phyloP scores from a whole-genome alignment of 2,329 filamentous ascomycete genomes.

The Ceratocystis albifundus region DNA sequence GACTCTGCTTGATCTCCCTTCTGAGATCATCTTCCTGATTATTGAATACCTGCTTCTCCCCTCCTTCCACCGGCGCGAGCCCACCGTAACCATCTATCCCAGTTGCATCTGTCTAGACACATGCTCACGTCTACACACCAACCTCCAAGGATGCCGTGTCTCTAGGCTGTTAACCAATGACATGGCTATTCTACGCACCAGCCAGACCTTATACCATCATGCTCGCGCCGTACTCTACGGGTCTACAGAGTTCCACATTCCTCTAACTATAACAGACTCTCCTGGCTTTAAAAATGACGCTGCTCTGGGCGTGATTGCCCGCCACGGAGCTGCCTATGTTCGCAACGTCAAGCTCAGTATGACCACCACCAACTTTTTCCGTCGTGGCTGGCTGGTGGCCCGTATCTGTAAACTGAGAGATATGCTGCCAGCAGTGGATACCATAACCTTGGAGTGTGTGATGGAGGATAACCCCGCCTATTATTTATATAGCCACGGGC shows the following conservation, averaged over 20 bases:
- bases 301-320: conserved; percentile 1
- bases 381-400: background rate
- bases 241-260: conserved; percentile 39
- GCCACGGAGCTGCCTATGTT: background rate
- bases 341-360: conserved; percentile 18
- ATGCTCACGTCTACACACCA: conserved; percentile 28
- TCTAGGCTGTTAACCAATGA: conserved; percentile 10
- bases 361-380: background rate
- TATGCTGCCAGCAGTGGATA: background rate
- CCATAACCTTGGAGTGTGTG: background rate
- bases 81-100: conserved; percentile 31
- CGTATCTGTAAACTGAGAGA: background rate
- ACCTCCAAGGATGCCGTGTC: conserved; percentile 30
- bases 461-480: background rate
- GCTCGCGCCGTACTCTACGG: conserved; percentile 37
- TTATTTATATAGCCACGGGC: background rate
- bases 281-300: conserved; percentile 18
- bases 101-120: conserved; percentile 29
- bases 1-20: conserved; percentile 15
- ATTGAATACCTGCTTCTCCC: conserved; percentile 15
- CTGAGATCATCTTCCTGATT: conserved; percentile 19
- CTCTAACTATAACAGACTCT: conserved; percentile 25
- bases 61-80: conserved; percentile 24
- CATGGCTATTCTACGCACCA: conserved; percentile 32
- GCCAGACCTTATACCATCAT: conserved; percentile 31